Base-by-base conservation (phyloP, 331 rosid species). In the Cydonia oblonga region DNA sequence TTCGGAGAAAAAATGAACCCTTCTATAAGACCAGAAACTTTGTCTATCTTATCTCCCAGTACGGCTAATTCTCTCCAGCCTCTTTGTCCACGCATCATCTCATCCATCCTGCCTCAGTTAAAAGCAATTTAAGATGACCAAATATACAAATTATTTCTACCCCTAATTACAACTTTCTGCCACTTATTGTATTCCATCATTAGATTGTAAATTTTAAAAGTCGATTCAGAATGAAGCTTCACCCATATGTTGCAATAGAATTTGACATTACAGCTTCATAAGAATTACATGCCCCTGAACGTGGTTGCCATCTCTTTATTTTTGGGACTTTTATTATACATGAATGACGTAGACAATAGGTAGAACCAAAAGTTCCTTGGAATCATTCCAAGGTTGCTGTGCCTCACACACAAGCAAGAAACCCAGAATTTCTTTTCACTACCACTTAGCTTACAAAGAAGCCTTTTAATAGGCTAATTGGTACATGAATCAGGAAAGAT, bases 31-130 rank as follows among this genome's bases (percentile, higher is more conserved):
- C 92, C 92, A 71, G 91, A 89, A 42, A 86, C 78, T 85, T 84
- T 91, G 76, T 91, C 93, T 63, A 90, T 80, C 77, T 89, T 91
- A 74, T 91, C 97, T 74, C 96, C 98, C 86, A 91, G 80, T 77
- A 88, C 79, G 4, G 96, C 92, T 77, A 91, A 81, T 84, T 93
- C 98, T 80, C 96, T 91, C 98, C 97, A 88, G 56, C 98, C 98
- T 82, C 96, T 85, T 85, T 93, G 96, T 53, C 96, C 96, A 19
- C 88, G 79, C 97, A 93, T 93, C 98, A 93, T 91, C 77, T 91
- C 97, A 84, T 91, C 98, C 96, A 93, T 91, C 86, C 98, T 93
- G 86, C 76, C 80, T 57, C 80, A 74, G 74, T 67, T 46, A 67
- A 42, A 80, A 53, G 42, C 42, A 71, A 40, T 22, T 46, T 59